Base-by-base conservation (phyloP, 768 basidiomycete species). In the Russula sp. region DNA sequence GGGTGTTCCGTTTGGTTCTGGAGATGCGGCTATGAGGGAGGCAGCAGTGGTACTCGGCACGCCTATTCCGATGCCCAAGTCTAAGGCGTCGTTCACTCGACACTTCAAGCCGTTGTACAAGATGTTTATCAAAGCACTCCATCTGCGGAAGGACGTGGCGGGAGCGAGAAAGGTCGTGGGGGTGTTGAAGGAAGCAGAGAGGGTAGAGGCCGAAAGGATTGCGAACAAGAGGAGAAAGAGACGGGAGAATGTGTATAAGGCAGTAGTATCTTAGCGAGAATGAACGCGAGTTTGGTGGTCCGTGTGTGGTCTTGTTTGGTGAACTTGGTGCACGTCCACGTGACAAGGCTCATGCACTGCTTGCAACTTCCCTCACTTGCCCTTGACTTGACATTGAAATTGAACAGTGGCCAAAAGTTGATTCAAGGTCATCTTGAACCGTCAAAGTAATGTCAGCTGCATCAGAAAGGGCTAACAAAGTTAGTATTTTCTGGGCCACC, bases 71-170 rank as follows among this genome's bases (percentile, higher is more conserved):
- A 51, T 59, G 41, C 34, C 47, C 38, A 38, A 50, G 59, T 56
- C 53, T 11, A 46, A 46, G 59, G 22, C 54, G 14, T 65, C 56
- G 18, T 66, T 61, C 45, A n/a, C 51, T 22, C 58, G 66, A 18
- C 64, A 65, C 45, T 60, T 67, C 53, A 43, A 46, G 13, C 66
- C 64, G 2, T 45, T 67, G 25, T 65, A 65, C 54, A 66, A 61
- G 47, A 56, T 66, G 64, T 66, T 67, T 25, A 59, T 67, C 58
- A 63, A 66, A 45, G 64, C 60, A 20, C 43, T 66, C 4, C 56
- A 35, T 65, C 42, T 58, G 49, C 59, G 66, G 52, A 52, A 51
- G 42, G 66, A 66, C 49, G 56, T 58, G 36, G 57, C 59, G 0
- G 66, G 59, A 16, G 66, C 59, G 52, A 65, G 60, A 43, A 53